Percentiles rank a stretch among this genome's conserved stretches.
Evolutionary conservation across 345 rosid species (phyloP).

Genomic region (Camelina laxa): DNA sequence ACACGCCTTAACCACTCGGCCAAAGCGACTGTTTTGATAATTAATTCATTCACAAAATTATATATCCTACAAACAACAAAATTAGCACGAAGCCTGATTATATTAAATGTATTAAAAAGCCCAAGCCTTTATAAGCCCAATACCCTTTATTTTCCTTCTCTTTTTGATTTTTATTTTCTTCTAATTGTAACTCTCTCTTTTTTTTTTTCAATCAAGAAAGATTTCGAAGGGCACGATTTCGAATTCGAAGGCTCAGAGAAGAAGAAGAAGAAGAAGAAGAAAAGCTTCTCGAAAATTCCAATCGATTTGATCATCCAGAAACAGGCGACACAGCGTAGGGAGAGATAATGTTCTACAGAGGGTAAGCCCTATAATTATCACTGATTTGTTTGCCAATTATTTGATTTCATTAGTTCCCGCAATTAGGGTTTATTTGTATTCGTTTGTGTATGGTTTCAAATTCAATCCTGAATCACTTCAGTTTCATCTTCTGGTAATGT

Average conservation of each 20-base stretch:
- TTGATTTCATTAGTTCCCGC: conserved; percentile 29
- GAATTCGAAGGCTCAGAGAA: conserved; percentile 26
- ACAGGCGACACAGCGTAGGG: neutral
- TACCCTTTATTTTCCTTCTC: neutral
- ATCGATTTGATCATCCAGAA: conserved; percentile 21
- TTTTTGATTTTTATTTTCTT: neutral
- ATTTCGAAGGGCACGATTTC: conserved; percentile 27
- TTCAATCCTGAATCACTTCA: conserved; percentile 17
- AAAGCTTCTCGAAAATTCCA: conserved; percentile 26
- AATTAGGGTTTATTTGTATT: conserved; percentile 30
- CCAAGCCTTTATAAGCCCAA: conserved; percentile 5
- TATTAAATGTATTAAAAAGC: conserved; percentile 9
- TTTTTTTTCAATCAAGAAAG: neutral
- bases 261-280: neutral
- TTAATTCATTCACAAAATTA: too few relatives aligned
- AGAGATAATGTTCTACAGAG: conserved; percentile 45
- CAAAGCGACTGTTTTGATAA: conserved; percentile 43
- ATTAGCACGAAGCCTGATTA: neutral
- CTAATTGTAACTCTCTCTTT: conserved; percentile 26
- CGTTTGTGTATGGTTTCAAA: neutral
- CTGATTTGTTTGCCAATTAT: conserved; percentile 4
- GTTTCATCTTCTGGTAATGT: conserved; percentile 1
- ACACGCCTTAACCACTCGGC: conserved; percentile 71
- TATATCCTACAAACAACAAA: too few relatives aligned
- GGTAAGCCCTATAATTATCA: conserved; percentile 29